phyloP scores from a whole-genome alignment of 257 asterid genomes.

The Coffea eugenioides region DNA sequence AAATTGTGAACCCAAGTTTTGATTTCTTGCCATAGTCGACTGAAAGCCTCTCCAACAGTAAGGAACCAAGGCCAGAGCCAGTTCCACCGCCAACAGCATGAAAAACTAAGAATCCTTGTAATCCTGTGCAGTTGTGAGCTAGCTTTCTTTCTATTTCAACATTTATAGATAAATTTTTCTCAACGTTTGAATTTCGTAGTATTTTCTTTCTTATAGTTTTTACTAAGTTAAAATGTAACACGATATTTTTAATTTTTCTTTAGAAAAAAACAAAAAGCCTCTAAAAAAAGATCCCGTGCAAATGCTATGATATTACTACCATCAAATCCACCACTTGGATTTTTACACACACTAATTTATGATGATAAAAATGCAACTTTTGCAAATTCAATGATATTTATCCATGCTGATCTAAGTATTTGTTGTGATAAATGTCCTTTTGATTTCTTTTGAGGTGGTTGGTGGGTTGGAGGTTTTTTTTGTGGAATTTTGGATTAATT shows the following conservation, averaged over 20 bases:
- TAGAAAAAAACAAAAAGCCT: background rate
- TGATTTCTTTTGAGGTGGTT: background rate
- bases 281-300: background rate
- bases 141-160: constrained; percentile 45
- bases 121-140: constrained; percentile 88
- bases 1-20: constrained; percentile 80
- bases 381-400: background rate
- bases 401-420: background rate
- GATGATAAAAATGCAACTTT: too few relatives aligned
- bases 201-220: background rate
- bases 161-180: too few relatives aligned
- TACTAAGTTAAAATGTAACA: too few relatives aligned
- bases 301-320: background rate
- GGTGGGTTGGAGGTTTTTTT: background rate
- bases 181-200: too few relatives aligned
- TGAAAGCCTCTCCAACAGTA: constrained; percentile 81
- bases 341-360: background rate
- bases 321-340: background rate
- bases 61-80: constrained; percentile 90
- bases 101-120: constrained; percentile 87
- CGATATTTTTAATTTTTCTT: too few relatives aligned
- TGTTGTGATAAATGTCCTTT: background rate
- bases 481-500: too few relatives aligned
- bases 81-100: constrained; percentile 98
- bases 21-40: constrained; percentile 90